These are phyloP conservation scores for Boletus rex-veris DNA, from an alignment of 768 basidiomycete genomes.

Conservation along the genomic window DNA sequence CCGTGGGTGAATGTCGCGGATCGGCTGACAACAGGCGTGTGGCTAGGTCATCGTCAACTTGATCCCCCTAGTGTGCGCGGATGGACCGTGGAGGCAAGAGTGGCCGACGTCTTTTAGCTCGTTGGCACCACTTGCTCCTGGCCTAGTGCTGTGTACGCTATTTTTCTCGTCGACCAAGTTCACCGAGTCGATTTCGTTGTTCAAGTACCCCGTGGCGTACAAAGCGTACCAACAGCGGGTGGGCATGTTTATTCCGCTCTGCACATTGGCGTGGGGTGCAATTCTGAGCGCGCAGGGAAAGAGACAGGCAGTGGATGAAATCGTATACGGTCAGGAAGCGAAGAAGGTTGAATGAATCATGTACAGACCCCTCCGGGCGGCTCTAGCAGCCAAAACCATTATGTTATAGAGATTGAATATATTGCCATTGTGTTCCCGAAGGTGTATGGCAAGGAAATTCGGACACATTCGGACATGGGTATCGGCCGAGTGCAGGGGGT, in stretches of 20 bases:
- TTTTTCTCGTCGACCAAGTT: constrained; percentile 77
- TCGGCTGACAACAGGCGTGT: constrained; percentile 2
- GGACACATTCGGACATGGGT: constrained; percentile 9
- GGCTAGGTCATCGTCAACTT: constrained; percentile 63
- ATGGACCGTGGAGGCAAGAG: constrained; percentile 22
- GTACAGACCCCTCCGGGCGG: too few species aligned
- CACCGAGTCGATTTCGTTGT: constrained; percentile 74
- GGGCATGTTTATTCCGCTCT: constrained; percentile 66
- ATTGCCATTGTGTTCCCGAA: too few species aligned
- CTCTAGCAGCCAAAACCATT: too few species aligned
- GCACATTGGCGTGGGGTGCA: constrained; percentile 44
- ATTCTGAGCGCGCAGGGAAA: constrained; percentile 38
- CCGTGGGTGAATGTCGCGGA: neutral
- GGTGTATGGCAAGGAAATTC: neutral
- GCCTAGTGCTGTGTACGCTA: constrained; percentile 59
- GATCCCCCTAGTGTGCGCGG: constrained; percentile 55
- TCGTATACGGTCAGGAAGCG: constrained; percentile 41
- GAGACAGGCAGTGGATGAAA: constrained; percentile 36
- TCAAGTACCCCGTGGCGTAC: constrained; percentile 75
- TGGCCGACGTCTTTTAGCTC: constrained; percentile 25
- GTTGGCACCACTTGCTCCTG: constrained; percentile 46
- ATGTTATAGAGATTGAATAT: too few species aligned
- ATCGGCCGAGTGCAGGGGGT: constrained; percentile 15
- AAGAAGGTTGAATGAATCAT: constrained; percentile 22
- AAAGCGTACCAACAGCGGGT: constrained; percentile 72